phyloP scores from a whole-genome alignment of 1,284 basidiomycete genomes.

The Naganishia albida region DNA sequence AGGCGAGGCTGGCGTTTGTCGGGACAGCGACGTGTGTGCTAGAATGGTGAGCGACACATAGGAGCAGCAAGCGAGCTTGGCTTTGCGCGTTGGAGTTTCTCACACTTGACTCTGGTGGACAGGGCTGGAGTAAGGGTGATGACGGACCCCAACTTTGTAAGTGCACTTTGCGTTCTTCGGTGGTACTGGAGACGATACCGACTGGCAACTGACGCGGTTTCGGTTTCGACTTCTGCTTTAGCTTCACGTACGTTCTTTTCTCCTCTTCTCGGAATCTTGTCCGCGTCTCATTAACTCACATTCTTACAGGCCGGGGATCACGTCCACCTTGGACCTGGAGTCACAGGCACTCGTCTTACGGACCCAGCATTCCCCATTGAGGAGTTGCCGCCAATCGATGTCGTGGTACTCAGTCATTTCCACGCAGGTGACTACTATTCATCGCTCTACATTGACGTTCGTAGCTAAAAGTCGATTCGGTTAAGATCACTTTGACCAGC shows the following conservation, averaged over 20 bases:
- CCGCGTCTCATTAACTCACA: background rate
- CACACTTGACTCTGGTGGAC: background rate
- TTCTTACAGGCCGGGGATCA: slow-evolving; percentile 33
- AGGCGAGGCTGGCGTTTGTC: slow-evolving; percentile 32
- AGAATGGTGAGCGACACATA: slow-evolving; percentile 32
- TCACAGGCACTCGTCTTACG: slow-evolving; percentile 31
- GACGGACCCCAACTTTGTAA: slow-evolving; percentile 34
- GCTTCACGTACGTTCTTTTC: background rate
- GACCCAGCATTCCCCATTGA: slow-evolving; percentile 34
- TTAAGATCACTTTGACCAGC: slow-evolving; percentile 35
- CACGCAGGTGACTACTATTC: slow-evolving; percentile 23
- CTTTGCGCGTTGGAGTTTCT: background rate
- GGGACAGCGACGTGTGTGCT: slow-evolving; percentile 34
- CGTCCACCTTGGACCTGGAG: slow-evolving; percentile 34
- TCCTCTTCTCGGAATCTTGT: background rate
- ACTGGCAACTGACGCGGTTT: background rate
- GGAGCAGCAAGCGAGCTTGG: no score
- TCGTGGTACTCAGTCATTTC: slow-evolving; percentile 35
- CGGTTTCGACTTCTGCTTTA: background rate
- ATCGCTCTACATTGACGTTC: no score
- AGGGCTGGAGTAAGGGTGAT: slow-evolving; percentile 35
- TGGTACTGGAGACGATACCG: no score
- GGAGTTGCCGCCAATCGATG: slow-evolving; percentile 32
- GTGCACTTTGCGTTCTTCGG: background rate
- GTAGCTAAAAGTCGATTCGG: background rate